Evolutionary conservation across 73 alveolate genomes (phyloP).

Genomic region (Tetrahymena thermophila): DNA sequence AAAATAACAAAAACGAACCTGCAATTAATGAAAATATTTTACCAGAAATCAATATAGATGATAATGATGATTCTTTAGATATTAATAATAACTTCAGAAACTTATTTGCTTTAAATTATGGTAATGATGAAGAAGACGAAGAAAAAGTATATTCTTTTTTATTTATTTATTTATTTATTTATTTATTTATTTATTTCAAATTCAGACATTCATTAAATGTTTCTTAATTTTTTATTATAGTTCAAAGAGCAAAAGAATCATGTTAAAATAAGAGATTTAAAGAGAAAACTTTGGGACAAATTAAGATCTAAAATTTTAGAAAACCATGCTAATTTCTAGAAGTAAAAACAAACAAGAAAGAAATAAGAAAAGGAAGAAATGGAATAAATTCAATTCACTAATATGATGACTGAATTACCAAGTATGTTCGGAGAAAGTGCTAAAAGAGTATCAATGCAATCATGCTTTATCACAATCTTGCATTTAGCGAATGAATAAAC

Average conservation of each 20-base stretch:
- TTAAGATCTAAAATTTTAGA: background rate
- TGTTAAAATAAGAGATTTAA: background rate
- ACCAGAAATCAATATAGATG: background rate
- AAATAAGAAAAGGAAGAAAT: background rate
- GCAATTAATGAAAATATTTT: background rate
- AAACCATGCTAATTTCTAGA: background rate
- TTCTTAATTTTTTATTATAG: background rate
- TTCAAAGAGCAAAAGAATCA: background rate
- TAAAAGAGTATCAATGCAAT: constrained; percentile 25
- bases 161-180: background rate
- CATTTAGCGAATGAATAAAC: constrained; percentile 44
- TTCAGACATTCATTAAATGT: background rate
- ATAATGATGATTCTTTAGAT: background rate
- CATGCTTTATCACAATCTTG: constrained; percentile 43
- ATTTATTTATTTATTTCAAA: too few species aligned
- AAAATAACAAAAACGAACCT: background rate
- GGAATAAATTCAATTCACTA: background rate
- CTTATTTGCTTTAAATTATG: background rate
- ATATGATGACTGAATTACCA: background rate
- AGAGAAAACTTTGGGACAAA: background rate
- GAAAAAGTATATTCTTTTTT: background rate
- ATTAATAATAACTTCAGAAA: background rate
- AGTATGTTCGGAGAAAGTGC: background rate
- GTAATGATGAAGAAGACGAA: background rate
- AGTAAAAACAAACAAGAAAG: background rate